Base-by-base conservation (phyloP, 2,329 filamentous ascomycete genomes). In the Fusarium neocosmosporiellum region DNA sequence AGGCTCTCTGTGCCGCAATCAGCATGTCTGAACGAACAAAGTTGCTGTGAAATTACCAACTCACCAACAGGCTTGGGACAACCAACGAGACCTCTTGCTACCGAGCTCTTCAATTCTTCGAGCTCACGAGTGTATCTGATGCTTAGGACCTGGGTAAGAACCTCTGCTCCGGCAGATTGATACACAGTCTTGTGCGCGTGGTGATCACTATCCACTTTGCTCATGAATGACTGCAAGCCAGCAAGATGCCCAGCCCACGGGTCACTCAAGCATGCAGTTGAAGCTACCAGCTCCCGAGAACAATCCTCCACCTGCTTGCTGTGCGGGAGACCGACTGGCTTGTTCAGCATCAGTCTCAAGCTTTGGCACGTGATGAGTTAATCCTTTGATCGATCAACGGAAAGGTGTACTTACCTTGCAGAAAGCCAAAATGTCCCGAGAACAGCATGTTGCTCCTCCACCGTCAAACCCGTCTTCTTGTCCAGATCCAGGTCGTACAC, bases 361-460 rank as follows among this genome's bases (percentile, higher is more conserved):
- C 58, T 60, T 60, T 27, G 3, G 3, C 24, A 33, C 22, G 33
- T 7, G 36, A 27, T 31, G 3, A 43, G 37, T 43, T 8, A 33
- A 27, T 33, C 5, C 11, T 13, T 22, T 11, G 27, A 14, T 22
- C 18, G 3, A 16, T 2, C 7, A 43, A n/a, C 3, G 9, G 1
- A 7, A 20, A 5, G 27, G 27, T 5, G 2, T 2, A 39, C 37
- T 46, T 1, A 60, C 58, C 58, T 43, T 18, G 14, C 16, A 24
- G 58, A 60, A n/a, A 60, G 39, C 58, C 58, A 60, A 39, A 34
- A 60, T 16, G 58, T 36, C 4, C 58, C 58, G 16, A 60, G 24
- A 2, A 60, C 7, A 24, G 58, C 29, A n/a, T 39, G 39, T 34
- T 46, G n/a, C 16, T 60, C 58, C 10, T 48, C 58, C 2, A 4